Percentiles rank a stretch among this genome's conserved stretches.
Conservation (phyloP, 1,284 basidiomycete species). For the Boletus albobrunnescens region DNA sequence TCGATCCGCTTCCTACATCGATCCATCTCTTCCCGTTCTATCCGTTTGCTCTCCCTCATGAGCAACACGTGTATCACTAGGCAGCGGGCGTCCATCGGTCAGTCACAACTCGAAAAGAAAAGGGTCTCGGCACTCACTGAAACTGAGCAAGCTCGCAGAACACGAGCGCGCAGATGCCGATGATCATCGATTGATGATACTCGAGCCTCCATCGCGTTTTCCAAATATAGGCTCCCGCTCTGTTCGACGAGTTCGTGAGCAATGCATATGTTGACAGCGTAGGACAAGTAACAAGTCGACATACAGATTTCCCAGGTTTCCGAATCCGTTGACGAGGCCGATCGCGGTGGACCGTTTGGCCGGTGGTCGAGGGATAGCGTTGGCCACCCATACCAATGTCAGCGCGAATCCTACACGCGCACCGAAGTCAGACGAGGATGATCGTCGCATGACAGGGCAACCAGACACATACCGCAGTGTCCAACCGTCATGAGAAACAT, state of each 20-base stretch:
- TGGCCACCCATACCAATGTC: conserved; percentile 60
- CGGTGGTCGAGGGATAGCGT: conserved; percentile 60
- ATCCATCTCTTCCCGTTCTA: conserved; percentile 41
- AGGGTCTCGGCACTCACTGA: conserved; percentile 29
- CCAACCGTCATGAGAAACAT: conserved; percentile 63
- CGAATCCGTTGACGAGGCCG: conserved; percentile 32
- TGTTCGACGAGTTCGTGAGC: conserved; percentile 13
- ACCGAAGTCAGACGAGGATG: neutral
- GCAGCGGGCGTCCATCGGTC: neutral
- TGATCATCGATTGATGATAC: conserved; percentile 51
- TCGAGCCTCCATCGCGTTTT: conserved; percentile 45
- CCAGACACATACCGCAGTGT: conserved; percentile 41
- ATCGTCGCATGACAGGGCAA: neutral
- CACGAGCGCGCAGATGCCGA: conserved; percentile 41
- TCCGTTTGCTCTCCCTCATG: conserved; percentile 35
- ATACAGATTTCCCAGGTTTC: conserved; percentile 33
- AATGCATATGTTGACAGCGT: neutral
- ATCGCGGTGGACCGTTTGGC: conserved; percentile 52
- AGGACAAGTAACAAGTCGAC: conserved; percentile 5
- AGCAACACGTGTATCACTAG: neutral
- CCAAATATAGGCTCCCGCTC: conserved; percentile 53
- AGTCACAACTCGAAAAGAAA: neutral
- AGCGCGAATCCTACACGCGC: conserved; percentile 49
- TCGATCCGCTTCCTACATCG: conserved; percentile 38
- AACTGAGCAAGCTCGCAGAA: conserved; percentile 36